Conservation (phyloP, 768 basidiomycete species). For the Suillus cothurnatus region DNA sequence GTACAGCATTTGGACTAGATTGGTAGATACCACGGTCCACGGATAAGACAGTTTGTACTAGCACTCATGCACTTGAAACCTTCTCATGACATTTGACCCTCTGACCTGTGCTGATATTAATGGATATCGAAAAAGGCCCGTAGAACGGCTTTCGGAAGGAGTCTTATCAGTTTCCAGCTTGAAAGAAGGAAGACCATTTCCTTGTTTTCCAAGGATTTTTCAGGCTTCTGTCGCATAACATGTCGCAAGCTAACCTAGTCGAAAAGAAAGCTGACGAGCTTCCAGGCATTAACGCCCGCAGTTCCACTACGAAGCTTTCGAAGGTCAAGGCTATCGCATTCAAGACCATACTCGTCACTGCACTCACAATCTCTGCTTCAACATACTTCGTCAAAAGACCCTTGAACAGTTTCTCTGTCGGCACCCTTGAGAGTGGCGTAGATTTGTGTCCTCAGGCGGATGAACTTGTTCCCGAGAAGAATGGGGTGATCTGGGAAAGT, state of each 20-base stretch:
- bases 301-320: slow-evolving; percentile 27
- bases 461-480: slow-evolving; percentile 35
- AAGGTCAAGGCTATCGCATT: slow-evolving; percentile 17
- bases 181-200: background rate
- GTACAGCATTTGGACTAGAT: background rate
- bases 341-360: slow-evolving; percentile 17
- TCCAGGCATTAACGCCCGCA: background rate
- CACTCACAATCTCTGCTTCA: slow-evolving; percentile 18
- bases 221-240: background rate
- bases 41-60: background rate
- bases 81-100: background rate
- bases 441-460: slow-evolving; percentile 38
- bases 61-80: background rate
- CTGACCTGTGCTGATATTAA: background rate
- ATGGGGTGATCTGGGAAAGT: slow-evolving; percentile 34
- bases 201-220: background rate
- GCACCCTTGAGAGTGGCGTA: background rate
- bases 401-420: background rate
- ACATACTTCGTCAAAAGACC: slow-evolving; percentile 15
- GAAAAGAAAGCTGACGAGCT: background rate
- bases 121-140: background rate
- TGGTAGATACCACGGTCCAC: background rate
- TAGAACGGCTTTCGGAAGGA: background rate
- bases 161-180: background rate
- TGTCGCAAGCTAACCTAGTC: background rate